A percentile compares a stretch with the other conserved stretches of the same genome.
phyloP scores from a whole-genome alignment of 805 yeast genomes.

The Pichia scutulata region DNA sequence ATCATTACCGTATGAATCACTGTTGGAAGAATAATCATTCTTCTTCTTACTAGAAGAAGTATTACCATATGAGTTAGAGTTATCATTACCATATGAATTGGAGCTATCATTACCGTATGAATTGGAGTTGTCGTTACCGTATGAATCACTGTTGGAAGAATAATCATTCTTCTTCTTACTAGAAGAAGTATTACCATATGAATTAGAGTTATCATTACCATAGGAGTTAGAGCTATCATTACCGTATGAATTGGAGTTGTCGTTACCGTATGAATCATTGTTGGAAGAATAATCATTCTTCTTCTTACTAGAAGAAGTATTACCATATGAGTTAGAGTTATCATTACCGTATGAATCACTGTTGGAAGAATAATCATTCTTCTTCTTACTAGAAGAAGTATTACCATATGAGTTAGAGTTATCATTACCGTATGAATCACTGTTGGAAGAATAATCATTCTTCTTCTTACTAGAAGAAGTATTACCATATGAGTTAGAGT shows the following conservation, averaged over 20 bases:
- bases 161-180: too few species aligned
- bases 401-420: conserved; percentile 28
- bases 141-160: conserved; percentile 27
- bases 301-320: neutral
- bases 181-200: conserved; percentile 22
- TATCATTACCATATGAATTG: conserved; percentile 15
- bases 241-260: conserved; percentile 15
- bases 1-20: conserved; percentile 1
- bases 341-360: conserved; percentile 27
- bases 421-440: conserved; percentile 23
- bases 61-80: conserved; percentile 18
- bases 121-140: conserved; percentile 20
- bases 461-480: conserved; percentile 26
- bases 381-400: conserved; percentile 25
- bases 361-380: conserved; percentile 32
- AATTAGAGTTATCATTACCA: neutral
- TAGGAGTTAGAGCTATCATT: conserved; percentile 3
- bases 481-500: conserved; percentile 27
- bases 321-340: conserved; percentile 10
- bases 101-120: conserved; percentile 22
- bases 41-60: conserved; percentile 18
- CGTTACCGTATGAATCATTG: conserved; percentile 18
- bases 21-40: too few species aligned
- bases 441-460: conserved; percentile 31
- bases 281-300: conserved; percentile 22